Base-by-base conservation (phyloP, 495 filamentous ascomycete genomes). In the Daldinia grandis region DNA sequence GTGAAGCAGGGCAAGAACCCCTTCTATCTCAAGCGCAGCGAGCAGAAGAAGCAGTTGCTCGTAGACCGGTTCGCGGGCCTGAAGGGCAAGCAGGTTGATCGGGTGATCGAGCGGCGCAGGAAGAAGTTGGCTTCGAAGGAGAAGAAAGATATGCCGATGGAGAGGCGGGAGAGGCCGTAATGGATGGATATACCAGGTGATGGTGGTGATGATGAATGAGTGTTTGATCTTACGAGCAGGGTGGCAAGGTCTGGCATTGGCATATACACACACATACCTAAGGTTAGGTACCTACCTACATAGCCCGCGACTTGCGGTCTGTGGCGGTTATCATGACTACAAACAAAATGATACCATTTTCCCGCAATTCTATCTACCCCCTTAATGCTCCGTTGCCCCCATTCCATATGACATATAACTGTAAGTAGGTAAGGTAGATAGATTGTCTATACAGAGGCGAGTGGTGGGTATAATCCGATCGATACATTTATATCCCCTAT, bases 1-100 rank as follows among this genome's bases (percentile, higher is more conserved):
- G 87, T 98, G 30, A 86, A 84, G 72, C 87, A 93, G 80, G 95
- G 95, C 24, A 97, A 98, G 88, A 89, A 89, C 84, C 94, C 95
- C 5, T 99, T 94, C 76, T 97, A 91, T 76, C 82, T 98, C 69
- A 98, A 98, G 87, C 88, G 91, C 80, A 88, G 87, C 64, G 94
- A 97, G 80, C 85, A 93, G 80, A 97, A 96, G 88, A 93, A 93
- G 81, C 79, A 89, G 76, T 82, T 93, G 30, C 80, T 97, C 64
- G 78, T 92, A 67, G 90, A 97, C 73, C 89, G 90, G 78, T 98
- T 91, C 74, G 82, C 87, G 67, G 87, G 86, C 60, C 88, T 98
- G 87, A 93, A 90, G 81, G 89, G 89, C 55, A 90, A 88, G 80
- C 88, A 98, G 78, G 85, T 93, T 47, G 90, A 93, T 38, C 90